Evolutionary conservation across 1,284 basidiomycete species (phyloP).

Genomic region (Tetrapyrgos nigripes): DNA sequence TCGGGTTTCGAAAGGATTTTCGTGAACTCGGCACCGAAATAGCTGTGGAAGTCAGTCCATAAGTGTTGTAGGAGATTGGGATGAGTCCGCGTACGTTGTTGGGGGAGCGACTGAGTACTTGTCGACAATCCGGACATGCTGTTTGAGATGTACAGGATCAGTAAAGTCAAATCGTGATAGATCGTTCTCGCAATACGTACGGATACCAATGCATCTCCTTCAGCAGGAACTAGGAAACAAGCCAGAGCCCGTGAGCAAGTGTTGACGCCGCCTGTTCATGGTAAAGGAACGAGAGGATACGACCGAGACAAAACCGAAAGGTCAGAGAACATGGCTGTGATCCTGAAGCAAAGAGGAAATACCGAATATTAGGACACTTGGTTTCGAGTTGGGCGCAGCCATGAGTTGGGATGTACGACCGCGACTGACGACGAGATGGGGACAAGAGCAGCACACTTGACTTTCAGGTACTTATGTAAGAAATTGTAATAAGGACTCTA

Average conservation of each 20-base stretch:
- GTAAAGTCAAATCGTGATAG: constrained; percentile 1
- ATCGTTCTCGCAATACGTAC: constrained; percentile 51
- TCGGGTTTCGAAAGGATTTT: constrained; percentile 67
- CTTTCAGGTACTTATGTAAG: too few relatives aligned
- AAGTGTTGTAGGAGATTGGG: constrained; percentile 10
- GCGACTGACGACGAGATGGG: constrained; percentile 2
- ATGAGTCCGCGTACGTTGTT: constrained; percentile 71
- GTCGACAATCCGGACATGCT: constrained; percentile 84
- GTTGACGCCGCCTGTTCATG: constrained; percentile 71
- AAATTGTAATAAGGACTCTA: too few relatives aligned
- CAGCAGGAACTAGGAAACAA: constrained; percentile 63
- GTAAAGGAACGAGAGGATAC: constrained; percentile 14
- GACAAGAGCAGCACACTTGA: not conserved
- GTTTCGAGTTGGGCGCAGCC: constrained; percentile 51
- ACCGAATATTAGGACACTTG: constrained; percentile 86
- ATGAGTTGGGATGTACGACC: constrained; percentile 25
- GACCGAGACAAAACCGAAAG: constrained; percentile 12
- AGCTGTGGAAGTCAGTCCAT: constrained; percentile 51
- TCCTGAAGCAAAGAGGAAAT: constrained; percentile 28
- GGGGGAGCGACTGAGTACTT: constrained; percentile 85
- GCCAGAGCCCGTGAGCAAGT: constrained; percentile 76
- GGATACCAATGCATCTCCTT: constrained; percentile 73
- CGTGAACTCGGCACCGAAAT: constrained; percentile 81
- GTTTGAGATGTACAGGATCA: constrained; percentile 13
- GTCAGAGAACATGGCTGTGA: not conserved